Evolutionary conservation across 2,329 filamentous ascomycete species (phyloP).

Genomic region (Capronia americana): DNA sequence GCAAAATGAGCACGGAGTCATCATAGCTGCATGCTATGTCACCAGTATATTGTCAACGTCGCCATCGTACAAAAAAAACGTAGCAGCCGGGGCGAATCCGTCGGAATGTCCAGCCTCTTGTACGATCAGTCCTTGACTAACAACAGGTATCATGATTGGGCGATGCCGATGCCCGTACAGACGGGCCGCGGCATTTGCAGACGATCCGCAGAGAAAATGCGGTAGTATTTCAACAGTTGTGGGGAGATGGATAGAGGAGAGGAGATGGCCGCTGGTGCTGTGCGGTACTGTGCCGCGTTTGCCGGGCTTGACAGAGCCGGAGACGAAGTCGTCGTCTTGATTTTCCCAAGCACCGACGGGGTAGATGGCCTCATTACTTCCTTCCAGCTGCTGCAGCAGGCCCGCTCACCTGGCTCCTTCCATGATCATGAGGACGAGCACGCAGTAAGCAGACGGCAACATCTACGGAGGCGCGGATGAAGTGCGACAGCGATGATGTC

Average conservation of each 20-base stretch:
- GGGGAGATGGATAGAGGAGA: conserved; percentile 2
- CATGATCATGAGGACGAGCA: neutral
- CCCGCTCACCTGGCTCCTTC: neutral
- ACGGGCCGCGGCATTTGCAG: neutral
- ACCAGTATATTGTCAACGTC: neutral
- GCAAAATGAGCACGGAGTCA: neutral
- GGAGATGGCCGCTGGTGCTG: neutral
- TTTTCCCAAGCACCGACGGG: neutral
- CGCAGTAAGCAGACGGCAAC: neutral
- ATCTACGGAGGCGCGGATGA: neutral
- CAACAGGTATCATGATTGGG: neutral
- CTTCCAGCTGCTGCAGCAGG: neutral
- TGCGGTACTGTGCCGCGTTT: conserved; percentile 4
- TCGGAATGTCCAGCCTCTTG: neutral
- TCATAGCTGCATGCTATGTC: conserved; percentile 3
- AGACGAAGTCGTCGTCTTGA: neutral
- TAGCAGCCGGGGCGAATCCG: conserved; percentile 8
- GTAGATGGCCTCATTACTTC: neutral
- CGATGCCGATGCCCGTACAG: neutral
- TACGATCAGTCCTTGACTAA: conserved; percentile 6
- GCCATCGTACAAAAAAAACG: neutral
- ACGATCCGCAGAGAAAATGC: neutral
- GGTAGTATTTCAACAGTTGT: neutral
- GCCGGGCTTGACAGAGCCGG: neutral
- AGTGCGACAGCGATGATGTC: neutral